Percentiles rank a stretch among this genome's conserved stretches.
Evolutionary conservation across 2,329 filamentous ascomycete genomes (phyloP).

Genomic region (Arachnomyces sp.): DNA sequence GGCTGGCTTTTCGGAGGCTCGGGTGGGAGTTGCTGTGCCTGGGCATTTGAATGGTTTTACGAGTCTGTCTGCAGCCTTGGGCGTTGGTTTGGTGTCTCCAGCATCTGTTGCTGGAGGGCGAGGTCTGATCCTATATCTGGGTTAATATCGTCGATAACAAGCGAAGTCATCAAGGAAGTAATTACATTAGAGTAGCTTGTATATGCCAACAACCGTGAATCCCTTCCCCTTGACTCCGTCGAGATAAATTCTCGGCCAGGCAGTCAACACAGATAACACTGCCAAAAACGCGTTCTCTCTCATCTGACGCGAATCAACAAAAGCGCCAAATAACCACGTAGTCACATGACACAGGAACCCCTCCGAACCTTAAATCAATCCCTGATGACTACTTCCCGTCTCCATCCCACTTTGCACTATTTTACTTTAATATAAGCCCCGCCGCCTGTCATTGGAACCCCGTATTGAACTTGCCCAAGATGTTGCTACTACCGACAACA

Average conservation of each 20-base stretch:
- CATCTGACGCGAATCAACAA: slow-evolving; percentile 3
- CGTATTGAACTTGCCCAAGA: neutral
- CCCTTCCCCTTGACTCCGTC: too few species aligned
- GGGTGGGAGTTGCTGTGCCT: slow-evolving; percentile 62
- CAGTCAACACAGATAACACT: neutral
- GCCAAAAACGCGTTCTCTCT: neutral
- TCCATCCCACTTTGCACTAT: neutral
- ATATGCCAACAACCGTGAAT: too few species aligned
- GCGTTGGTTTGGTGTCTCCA: slow-evolving; percentile 36
- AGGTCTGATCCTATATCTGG: too few species aligned
- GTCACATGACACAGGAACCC: slow-evolving; percentile 15
- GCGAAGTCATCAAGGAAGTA: too few species aligned
- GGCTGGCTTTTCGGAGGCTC: slow-evolving; percentile 66
- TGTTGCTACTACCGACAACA: neutral
- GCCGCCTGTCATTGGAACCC: too few species aligned
- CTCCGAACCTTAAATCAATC: slow-evolving; percentile 1
- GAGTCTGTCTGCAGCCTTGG: slow-evolving; percentile 60
- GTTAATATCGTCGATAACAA: too few species aligned
- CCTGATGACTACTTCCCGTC: neutral
- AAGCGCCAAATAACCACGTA: slow-evolving; percentile 15
- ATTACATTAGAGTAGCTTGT: slow-evolving; percentile 10
- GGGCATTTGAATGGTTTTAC: slow-evolving; percentile 89
- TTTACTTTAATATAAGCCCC: too few species aligned
- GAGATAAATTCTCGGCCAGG: too few species aligned
- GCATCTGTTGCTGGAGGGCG: slow-evolving; percentile 24